Percentiles rank a stretch among this genome's conserved stretches.
phyloP scores from a whole-genome alignment of 352 stramenopile species.

The Aphanomyces invadans region DNA sequence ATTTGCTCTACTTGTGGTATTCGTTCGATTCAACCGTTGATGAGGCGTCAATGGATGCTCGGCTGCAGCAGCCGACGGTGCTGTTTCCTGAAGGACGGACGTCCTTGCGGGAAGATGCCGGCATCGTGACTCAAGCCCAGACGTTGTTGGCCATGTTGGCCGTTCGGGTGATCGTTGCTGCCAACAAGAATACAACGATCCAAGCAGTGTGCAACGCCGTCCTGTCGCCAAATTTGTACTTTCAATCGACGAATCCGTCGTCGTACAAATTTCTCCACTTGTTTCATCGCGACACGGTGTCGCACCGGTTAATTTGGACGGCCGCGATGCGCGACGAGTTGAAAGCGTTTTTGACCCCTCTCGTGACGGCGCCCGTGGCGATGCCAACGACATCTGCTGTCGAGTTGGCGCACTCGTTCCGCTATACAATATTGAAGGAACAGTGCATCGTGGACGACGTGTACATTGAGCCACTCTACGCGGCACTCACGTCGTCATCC shows the following conservation, averaged over 20 bases:
- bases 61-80: slow-evolving; percentile 33
- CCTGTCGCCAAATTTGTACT: slow-evolving; percentile 61
- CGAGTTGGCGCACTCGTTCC: slow-evolving; percentile 46
- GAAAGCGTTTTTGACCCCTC: slow-evolving; percentile 42
- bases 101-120: slow-evolving; percentile 27
- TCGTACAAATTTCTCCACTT: slow-evolving; percentile 78
- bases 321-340: slow-evolving; percentile 61
- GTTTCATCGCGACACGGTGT: slow-evolving; percentile 67
- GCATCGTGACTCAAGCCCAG: slow-evolving; percentile 38
- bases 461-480: slow-evolving; percentile 70
- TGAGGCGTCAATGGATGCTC: slow-evolving; percentile 37
- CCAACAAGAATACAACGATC: slow-evolving; percentile 25
- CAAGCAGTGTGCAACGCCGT: slow-evolving; percentile 42
- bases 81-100: slow-evolving; percentile 5
- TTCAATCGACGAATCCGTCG: slow-evolving; percentile 26
- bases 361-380: slow-evolving; percentile 33
- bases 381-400: slow-evolving; percentile 38
- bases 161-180: not conserved
- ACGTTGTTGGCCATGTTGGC: slow-evolving; percentile 38
- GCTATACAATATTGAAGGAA: slow-evolving; percentile 57
- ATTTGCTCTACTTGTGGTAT: slow-evolving; percentile 59
- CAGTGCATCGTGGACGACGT: slow-evolving; percentile 56
- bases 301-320: slow-evolving; percentile 79
- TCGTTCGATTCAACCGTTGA: slow-evolving; percentile 59
- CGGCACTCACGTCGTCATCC: slow-evolving; percentile 35